Percentiles rank a stretch among this genome's conserved stretches.
Conservation (phyloP, 208 protist species). For the Naegleria fowleri region DNA sequence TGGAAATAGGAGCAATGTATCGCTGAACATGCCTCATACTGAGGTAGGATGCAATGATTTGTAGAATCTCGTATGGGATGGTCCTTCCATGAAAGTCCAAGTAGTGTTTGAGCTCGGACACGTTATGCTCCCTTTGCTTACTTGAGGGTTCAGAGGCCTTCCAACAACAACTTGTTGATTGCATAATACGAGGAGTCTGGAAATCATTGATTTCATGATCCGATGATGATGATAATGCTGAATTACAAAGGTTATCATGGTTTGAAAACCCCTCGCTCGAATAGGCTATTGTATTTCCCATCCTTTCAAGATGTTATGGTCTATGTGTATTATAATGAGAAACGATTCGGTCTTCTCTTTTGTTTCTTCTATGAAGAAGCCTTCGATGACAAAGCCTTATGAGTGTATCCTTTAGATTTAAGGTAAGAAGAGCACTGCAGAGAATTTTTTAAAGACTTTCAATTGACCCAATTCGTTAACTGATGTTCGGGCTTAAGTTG, state of each 20-base stretch:
- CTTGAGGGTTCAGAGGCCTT: not conserved
- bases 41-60: not conserved
- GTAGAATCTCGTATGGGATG: not conserved
- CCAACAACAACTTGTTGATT: not conserved
- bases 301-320: too few relatives aligned
- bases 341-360: too few relatives aligned
- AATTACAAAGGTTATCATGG: not conserved
- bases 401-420: too few relatives aligned
- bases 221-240: not conserved
- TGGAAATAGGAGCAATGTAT: not conserved
- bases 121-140: not conserved
- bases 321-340: too few relatives aligned
- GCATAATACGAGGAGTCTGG: too few relatives aligned
- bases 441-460: too few relatives aligned
- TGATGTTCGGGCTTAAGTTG: too few relatives aligned
- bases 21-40: not conserved
- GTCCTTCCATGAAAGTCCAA: not conserved
- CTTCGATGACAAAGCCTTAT: too few relatives aligned
- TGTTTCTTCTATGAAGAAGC: too few relatives aligned
- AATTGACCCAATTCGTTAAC: too few relatives aligned
- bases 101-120: not conserved
- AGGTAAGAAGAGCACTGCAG: too few relatives aligned
- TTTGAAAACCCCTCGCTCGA: not conserved
- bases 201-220: not conserved
- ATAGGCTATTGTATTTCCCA: too few relatives aligned